Percentiles rank a stretch among this genome's conserved stretches.
Conservation (phyloP, 495 filamentous ascomycete genomes). For the Glarea lozoyensis region DNA sequence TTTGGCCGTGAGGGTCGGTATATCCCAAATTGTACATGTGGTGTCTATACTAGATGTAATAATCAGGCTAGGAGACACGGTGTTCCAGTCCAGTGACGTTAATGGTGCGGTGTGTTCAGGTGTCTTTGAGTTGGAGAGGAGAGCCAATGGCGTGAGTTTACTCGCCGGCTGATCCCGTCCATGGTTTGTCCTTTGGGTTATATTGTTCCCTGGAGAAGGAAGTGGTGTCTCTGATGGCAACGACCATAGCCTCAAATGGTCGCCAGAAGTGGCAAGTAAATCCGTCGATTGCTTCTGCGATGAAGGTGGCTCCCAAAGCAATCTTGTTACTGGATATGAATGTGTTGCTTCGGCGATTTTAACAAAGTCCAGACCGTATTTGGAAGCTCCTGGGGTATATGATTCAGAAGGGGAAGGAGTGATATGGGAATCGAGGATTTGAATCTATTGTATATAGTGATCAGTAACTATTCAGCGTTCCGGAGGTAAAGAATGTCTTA, state of each 20-base stretch:
- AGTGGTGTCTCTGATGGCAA: conserved; percentile 51
- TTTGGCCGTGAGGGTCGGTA: conserved; percentile 94
- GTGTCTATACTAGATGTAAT: conserved; percentile 99
- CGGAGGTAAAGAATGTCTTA: conserved; percentile 30
- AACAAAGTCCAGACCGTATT: conserved; percentile 78
- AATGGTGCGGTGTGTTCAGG: conserved; percentile 96
- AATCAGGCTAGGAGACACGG: conserved; percentile 87
- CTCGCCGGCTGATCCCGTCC: conserved; percentile 56
- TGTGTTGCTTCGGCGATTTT: conserved; percentile 97
- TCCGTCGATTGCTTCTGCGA: conserved; percentile 95
- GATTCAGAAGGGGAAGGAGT: conserved; percentile 63
- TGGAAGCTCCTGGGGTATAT: conserved; percentile 55
- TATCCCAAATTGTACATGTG: conserved; percentile 99
- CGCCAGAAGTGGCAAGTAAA: conserved; percentile 89
- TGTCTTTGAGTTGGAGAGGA: conserved; percentile 95
- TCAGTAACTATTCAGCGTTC: neutral
- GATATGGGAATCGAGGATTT: conserved; percentile 88
- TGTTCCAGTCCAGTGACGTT: conserved; percentile 97
- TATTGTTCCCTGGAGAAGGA: conserved; percentile 55
- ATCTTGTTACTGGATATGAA: conserved; percentile 92
- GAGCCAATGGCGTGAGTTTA: conserved; percentile 86
- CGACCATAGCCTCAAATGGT: conserved; percentile 94
- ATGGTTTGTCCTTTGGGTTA: conserved; percentile 57
- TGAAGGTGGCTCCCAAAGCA: conserved; percentile 97
- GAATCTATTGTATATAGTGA: conserved; percentile 52